A percentile compares a stretch with the other conserved stretches of the same genome.
Evolutionary conservation across 1,284 basidiomycete genomes (phyloP).

Genomic region (Leucocoprinus gongylophorus): DNA sequence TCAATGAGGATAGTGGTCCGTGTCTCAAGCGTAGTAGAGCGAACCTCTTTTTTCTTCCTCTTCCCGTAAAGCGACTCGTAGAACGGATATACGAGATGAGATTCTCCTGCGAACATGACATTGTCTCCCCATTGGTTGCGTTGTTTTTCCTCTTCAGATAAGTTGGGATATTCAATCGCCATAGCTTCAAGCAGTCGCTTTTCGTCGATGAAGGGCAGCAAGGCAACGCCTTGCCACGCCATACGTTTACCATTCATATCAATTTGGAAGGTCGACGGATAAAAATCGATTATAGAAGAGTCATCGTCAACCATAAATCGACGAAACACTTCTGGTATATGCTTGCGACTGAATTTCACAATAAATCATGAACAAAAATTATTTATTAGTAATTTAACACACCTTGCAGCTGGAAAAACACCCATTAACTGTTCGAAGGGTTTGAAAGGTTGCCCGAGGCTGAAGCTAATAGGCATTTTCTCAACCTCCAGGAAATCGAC

Average conservation of each 20-base stretch:
- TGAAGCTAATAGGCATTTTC: constrained; percentile 75
- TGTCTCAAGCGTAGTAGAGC: constrained; percentile 21
- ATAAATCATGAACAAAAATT: not conserved
- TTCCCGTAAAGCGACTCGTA: constrained; percentile 90
- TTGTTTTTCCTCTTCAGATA: constrained; percentile 77
- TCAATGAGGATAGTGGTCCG: constrained; percentile 10
- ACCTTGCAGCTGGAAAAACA: constrained; percentile 94
- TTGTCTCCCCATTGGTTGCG: constrained; percentile 87
- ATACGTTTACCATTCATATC: constrained; percentile 99
- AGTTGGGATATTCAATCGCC: constrained; percentile 60
- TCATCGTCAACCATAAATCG: constrained; percentile 81
- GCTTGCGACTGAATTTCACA: constrained; percentile 58
- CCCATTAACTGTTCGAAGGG: constrained; percentile 98
- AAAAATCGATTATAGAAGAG: constrained; percentile 96
- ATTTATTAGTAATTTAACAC: constrained; percentile 16
- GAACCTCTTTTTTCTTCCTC: constrained; percentile 72
- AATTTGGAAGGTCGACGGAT: constrained; percentile 87
- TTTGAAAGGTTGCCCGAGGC: constrained; percentile 83
- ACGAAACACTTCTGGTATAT: constrained; percentile 87
- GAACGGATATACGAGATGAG: constrained; percentile 79
- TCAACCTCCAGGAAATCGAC: constrained; percentile 86
- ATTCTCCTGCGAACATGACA: constrained; percentile 80
- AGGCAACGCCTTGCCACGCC: constrained; percentile 98
- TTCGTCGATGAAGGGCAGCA: constrained; percentile 95
- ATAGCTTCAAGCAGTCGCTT: constrained; percentile 80